These are phyloP conservation scores for Fusarium sororula DNA, from an alignment of 2,329 filamentous ascomycete species.

Conservation along the genomic window DNA sequence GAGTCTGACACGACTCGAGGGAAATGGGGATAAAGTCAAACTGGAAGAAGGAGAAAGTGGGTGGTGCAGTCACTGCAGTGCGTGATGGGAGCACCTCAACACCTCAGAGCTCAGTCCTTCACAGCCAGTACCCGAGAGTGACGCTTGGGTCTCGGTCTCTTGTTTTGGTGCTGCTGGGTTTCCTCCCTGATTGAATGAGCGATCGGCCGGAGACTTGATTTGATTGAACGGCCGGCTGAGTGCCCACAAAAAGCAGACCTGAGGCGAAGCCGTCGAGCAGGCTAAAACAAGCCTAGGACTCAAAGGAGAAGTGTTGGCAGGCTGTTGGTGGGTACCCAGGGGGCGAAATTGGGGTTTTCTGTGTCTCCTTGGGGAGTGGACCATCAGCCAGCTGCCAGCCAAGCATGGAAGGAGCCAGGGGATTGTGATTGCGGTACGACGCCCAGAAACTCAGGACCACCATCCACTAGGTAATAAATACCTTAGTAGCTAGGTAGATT, in stretches of 20 bases:
- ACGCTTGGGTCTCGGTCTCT: constrained; percentile 27
- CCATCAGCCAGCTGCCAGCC: constrained; percentile 13
- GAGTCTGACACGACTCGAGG: constrained; percentile 40
- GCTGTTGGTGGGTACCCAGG: constrained; percentile 24
- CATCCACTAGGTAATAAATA: constrained; percentile 13
- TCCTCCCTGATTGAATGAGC: constrained; percentile 37
- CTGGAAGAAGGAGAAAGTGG: constrained; percentile 30
- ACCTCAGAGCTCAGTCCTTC: background rate
- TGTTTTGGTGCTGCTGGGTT: constrained; percentile 29
- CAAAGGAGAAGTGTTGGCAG: constrained; percentile 17
- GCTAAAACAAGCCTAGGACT: constrained; percentile 22
- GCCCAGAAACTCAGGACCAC: constrained; percentile 3
- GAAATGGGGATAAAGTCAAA: constrained; percentile 40
- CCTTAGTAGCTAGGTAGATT: background rate
- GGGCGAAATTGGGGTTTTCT: constrained; percentile 26
- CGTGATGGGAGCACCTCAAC: background rate
- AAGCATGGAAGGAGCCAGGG: constrained; percentile 18
- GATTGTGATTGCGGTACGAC: background rate
- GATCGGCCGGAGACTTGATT: constrained; percentile 15
- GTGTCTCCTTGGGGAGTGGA: constrained; percentile 24
- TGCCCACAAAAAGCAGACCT: constrained; percentile 37
- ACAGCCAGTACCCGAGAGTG: constrained; percentile 17
- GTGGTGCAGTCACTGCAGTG: constrained; percentile 25
- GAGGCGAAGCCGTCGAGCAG: constrained; percentile 37
- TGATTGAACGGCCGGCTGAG: constrained; percentile 37